These are phyloP conservation scores for Escallonia rubra DNA, from an alignment of 129 eudicot species.

Conservation along the genomic window DNA sequence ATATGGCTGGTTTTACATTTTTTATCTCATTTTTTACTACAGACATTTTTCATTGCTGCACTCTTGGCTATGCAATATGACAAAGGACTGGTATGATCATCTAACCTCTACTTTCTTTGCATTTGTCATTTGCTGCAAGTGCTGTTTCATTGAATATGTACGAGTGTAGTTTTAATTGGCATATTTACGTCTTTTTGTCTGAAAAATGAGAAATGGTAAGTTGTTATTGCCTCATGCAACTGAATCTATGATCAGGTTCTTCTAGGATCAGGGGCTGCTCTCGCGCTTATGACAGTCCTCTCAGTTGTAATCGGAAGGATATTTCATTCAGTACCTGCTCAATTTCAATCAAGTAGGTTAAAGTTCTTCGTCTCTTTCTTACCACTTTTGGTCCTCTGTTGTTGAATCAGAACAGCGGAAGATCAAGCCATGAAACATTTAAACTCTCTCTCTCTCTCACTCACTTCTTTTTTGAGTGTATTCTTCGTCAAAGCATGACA, in stretches of 20 bases:
- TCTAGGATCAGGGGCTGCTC: conserved; percentile 96
- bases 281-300: conserved; percentile 74
- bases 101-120: not conserved
- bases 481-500: too few species aligned
- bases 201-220: not conserved
- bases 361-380: not conserved
- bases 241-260: conserved; percentile 53
- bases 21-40: conserved; percentile 33
- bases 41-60: conserved; percentile 99
- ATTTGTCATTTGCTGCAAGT: too few species aligned
- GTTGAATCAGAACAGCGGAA: not conserved
- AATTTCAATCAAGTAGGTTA: conserved; percentile 86
- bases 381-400: not conserved
- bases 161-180: not conserved
- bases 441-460: too few species aligned
- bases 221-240: not conserved
- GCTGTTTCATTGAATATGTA: too few species aligned
- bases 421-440: too few species aligned
- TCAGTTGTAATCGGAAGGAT: conserved; percentile 87
- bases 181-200: not conserved
- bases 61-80: conserved; percentile 95
- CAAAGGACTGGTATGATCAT: conserved; percentile 74
- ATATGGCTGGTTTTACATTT: conserved; percentile 18
- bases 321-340: conserved; percentile 94
- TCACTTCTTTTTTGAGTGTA: too few species aligned